Percentiles rank a stretch among this genome's conserved stretches.
These are phyloP conservation scores for Madurella fahalii DNA, from an alignment of 2,329 filamentous ascomycete genomes.

Conservation along the genomic window DNA sequence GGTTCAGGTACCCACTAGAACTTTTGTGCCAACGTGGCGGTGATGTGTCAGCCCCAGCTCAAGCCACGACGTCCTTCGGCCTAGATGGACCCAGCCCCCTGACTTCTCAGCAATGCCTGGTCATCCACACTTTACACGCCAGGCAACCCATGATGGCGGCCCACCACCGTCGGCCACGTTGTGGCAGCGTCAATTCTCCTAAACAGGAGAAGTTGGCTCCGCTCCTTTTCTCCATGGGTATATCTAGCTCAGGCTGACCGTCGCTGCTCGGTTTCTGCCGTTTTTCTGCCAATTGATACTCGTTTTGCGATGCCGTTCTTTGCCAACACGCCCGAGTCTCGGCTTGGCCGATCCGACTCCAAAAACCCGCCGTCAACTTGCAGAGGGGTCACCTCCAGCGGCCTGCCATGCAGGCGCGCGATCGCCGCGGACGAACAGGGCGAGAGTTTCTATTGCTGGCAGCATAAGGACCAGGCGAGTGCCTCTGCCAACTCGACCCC, in stretches of 20 bases:
- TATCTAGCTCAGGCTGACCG: background rate
- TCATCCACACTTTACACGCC: constrained; percentile 7
- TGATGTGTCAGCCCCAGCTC: background rate
- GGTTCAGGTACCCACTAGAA: background rate
- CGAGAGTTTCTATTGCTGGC: constrained; percentile 80
- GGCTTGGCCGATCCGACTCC: constrained; percentile 75
- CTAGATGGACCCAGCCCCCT: constrained; percentile 6
- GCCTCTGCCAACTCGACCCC: constrained; percentile 44
- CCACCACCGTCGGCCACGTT: constrained; percentile 10
- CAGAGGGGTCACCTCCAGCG: constrained; percentile 76
- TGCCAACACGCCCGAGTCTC: constrained; percentile 73
- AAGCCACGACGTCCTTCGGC: background rate
- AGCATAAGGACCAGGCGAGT: constrained; percentile 83
- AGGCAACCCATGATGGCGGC: constrained; percentile 14
- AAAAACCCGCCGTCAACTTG: constrained; percentile 81
- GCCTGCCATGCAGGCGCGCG: constrained; percentile 76
- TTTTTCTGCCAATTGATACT: background rate
- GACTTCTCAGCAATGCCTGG: constrained; percentile 1
- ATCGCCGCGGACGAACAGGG: constrained; percentile 49
- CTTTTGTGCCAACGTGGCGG: constrained; percentile 3
- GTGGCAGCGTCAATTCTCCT: constrained; percentile 2
- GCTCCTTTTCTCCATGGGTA: constrained; percentile 2
- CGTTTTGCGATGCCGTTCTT: constrained; percentile 56
- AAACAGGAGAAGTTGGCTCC: background rate
- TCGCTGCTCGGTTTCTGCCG: background rate